Base-by-base conservation (phyloP, 2,329 filamentous ascomycete species). In the Beauveria varroae region DNA sequence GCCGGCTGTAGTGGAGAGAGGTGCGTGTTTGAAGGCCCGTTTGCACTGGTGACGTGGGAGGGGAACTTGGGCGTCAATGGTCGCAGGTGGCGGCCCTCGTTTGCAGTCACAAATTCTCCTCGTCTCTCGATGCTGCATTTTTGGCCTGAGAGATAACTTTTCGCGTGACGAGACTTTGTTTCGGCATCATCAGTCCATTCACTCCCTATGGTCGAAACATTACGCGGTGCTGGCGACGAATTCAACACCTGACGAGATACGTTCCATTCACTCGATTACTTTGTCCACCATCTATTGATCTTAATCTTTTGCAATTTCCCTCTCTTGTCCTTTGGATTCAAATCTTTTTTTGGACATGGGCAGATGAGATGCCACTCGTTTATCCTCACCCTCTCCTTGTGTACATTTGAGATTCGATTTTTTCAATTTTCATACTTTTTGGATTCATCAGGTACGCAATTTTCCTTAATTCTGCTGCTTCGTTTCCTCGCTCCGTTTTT, bases 261-360 rank as follows among this genome's bases (percentile, higher is more conserved):
- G n/a, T 24, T 12, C 24, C 18, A 41, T 41, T 58, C 46, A 51
- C 47, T 51, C 22, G 14, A 26, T 50, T 28, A n/a, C 22, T 40
- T 30, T 47, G 37, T 34, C 22, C 30, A 18, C 8, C 46, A 50
- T 50, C 20, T 50, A 28, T 22, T 3, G 7, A n/a, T 14, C 44
- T 16, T 3, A 4, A 28, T 30, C 12, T 24, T 44, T 37, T 24
- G 5, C 34, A 22, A 8, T 5, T 22, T 43, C 18, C n/a, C 12
- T 53, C 16, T 22, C 7, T 8, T 37, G 28, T 20, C 41, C 43
- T 26, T 56, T 40, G n/a, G 28, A 28, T 12, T 43, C 34, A 37
- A 41, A 30, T 43, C 2, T 20, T 14, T 52, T 59, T 60, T 60
- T 60, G 57, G 57, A 60, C 47, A 60, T 46, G n/a, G 26, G 37